phyloP scores from a whole-genome alignment of 2,329 filamentous ascomycete species.

The Alternaria conjuncta region DNA sequence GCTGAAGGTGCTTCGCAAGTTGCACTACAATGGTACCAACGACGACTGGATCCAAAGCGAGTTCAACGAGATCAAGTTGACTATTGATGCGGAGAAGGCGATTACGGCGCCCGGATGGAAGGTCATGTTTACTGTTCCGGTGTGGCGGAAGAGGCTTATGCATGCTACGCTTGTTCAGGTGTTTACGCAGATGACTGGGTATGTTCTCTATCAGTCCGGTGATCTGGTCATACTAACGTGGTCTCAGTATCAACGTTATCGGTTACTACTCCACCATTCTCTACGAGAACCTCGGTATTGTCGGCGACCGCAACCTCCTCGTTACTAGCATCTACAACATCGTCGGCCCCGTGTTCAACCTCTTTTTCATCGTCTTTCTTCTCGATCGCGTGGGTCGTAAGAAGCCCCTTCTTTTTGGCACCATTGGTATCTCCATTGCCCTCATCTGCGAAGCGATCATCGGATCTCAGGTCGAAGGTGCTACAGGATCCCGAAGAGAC shows the following conservation, averaged over 20 bases:
- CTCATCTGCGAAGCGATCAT: conserved; percentile 66
- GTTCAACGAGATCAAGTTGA: conserved; percentile 66
- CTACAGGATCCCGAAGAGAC: conserved; percentile 42
- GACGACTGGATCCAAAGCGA: conserved; percentile 66
- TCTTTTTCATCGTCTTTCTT: conserved; percentile 66
- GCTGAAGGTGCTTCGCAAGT: conserved; percentile 50
- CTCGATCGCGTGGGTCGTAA: conserved; percentile 60
- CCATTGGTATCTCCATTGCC: conserved; percentile 61
- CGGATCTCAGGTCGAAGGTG: conserved; percentile 46
- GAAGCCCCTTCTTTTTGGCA: conserved; percentile 62
- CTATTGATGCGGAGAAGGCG: conserved; percentile 65
- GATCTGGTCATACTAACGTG: conserved; percentile 7
- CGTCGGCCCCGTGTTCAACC: conserved; percentile 62
- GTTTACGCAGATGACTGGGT: conserved; percentile 69
- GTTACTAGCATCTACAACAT: conserved; percentile 68
- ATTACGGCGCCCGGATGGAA: conserved; percentile 61
- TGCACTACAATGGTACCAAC: conserved; percentile 62
- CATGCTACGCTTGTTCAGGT: conserved; percentile 68
- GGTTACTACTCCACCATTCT: conserved; percentile 68
- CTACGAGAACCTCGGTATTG: conserved; percentile 64
- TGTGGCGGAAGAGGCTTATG: conserved; percentile 67
- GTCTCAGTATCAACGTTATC: conserved; percentile 59
- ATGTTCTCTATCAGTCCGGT: conserved; percentile 9
- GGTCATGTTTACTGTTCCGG: conserved; percentile 64
- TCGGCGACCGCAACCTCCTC: conserved; percentile 59